Evolutionary conservation across 2,329 filamentous ascomycete genomes (phyloP).

Genomic region (Penicillium fuscoglaucum): DNA sequence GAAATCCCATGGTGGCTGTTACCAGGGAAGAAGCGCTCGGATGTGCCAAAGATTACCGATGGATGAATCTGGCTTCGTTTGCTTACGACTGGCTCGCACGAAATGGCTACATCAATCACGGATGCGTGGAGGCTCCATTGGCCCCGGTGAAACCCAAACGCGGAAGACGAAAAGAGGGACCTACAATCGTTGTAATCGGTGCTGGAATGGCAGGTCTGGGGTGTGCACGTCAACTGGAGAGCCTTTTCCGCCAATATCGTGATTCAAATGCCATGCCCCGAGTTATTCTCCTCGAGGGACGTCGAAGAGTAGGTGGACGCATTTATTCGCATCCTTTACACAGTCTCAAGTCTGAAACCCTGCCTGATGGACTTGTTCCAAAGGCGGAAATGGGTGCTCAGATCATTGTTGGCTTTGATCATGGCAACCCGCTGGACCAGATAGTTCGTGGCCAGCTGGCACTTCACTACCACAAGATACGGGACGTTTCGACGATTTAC

Average conservation of each 20-base stretch:
- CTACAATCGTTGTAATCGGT: slow-evolving; percentile 81
- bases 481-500: slow-evolving; percentile 81
- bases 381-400: slow-evolving; percentile 98
- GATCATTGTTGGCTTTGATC: slow-evolving; percentile 95
- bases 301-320: slow-evolving; percentile 82
- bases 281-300: slow-evolving; percentile 81
- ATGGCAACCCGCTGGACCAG: slow-evolving; percentile 89
- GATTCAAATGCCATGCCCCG: slow-evolving; percentile 66
- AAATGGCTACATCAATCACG: slow-evolving; percentile 94
- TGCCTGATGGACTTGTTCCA: slow-evolving; percentile 59
- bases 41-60: slow-evolving; percentile 81
- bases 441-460: slow-evolving; percentile 88
- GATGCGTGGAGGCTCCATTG: slow-evolving; percentile 73
- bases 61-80: slow-evolving; percentile 84
- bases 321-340: slow-evolving; percentile 79
- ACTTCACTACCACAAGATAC: slow-evolving; percentile 79
- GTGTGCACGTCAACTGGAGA: slow-evolving; percentile 86
- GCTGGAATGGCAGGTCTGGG: slow-evolving; percentile 93
- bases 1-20: slow-evolving; percentile 80
- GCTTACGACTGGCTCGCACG: slow-evolving; percentile 92
- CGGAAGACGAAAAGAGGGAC: slow-evolving; percentile 54
- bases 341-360: slow-evolving; percentile 57
- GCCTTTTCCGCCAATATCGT: slow-evolving; percentile 77
- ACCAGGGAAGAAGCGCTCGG: slow-evolving; percentile 83
- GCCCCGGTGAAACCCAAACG: slow-evolving; percentile 43